Conservation (phyloP, 805 yeast genomes). For the Sugiyamaella boreocaroliniensis region DNA sequence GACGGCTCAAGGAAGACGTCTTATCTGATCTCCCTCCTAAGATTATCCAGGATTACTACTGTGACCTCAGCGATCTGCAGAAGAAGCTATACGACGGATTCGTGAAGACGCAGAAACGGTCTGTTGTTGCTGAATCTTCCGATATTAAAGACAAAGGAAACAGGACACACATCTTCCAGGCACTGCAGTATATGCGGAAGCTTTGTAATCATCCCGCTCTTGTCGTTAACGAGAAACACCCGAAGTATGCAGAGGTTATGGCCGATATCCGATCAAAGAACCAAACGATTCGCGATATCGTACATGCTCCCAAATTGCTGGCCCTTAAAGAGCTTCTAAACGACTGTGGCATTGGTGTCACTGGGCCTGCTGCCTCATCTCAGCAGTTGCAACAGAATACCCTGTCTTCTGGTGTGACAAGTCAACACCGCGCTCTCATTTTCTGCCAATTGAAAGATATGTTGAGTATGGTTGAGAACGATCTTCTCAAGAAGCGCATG, state of each 20-base stretch:
- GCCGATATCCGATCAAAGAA: conserved; percentile 52
- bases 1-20: conserved; percentile 94
- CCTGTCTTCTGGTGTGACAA: conserved; percentile 55
- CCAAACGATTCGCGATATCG: conserved; percentile 59
- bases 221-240: conserved; percentile 76
- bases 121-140: conserved; percentile 49
- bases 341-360: conserved; percentile 87
- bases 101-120: conserved; percentile 72
- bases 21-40: conserved; percentile 95
- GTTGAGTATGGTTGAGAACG: conserved; percentile 94
- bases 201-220: conserved; percentile 94
- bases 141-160: conserved; percentile 37
- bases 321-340: conserved; percentile 73
- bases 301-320: conserved; percentile 82
- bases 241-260: conserved; percentile 66
- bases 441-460: conserved; percentile 96
- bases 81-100: conserved; percentile 82
- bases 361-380: conserved; percentile 35
- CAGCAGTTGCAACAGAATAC: not conserved
- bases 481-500: conserved; percentile 71
- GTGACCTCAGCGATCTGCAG: conserved; percentile 89
- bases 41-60: conserved; percentile 95
- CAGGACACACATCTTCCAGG: conserved; percentile 94
- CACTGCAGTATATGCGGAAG: conserved; percentile 93
- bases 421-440: conserved; percentile 91